phyloP scores from a whole-genome alignment of 202 grass and related monocot genomes.

The Digitaria exilis region DNA sequence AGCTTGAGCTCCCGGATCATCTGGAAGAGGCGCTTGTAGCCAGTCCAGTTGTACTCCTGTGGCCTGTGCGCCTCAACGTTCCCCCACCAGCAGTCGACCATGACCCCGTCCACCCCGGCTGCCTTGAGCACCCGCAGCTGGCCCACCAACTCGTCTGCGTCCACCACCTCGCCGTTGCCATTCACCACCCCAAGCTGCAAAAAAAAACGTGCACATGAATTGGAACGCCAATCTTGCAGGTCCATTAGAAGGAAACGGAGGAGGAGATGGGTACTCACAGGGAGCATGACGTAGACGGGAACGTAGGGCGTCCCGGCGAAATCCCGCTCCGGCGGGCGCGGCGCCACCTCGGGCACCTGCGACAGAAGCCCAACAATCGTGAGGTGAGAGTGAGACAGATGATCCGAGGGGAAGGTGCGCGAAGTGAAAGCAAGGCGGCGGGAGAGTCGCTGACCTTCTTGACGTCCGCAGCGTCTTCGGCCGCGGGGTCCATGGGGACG shows the following conservation, averaged over 20 bases:
- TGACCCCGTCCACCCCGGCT: constrained; percentile 73
- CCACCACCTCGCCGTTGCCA: constrained; percentile 53
- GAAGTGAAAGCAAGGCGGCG: not conserved
- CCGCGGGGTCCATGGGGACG: constrained; percentile 24
- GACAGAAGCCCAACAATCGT: not conserved
- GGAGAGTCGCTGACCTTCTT: constrained; percentile 16
- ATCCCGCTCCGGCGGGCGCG: constrained; percentile 61
- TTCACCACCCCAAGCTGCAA: constrained; percentile 67
- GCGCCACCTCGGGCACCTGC: constrained; percentile 31
- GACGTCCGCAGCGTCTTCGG: constrained; percentile 14
- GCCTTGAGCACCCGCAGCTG: constrained; percentile 73
- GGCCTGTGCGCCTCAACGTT: constrained; percentile 66
- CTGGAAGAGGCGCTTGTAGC: constrained; percentile 75
- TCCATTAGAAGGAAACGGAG: not conserved
- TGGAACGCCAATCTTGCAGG: not conserved
- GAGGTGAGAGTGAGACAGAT: constrained; percentile 21
- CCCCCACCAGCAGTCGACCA: constrained; percentile 97
- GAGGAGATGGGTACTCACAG: constrained; percentile 39
- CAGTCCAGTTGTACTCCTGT: constrained; percentile 75
- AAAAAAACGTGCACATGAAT: not conserved
- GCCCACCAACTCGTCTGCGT: constrained; percentile 57
- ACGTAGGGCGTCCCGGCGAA: constrained; percentile 85
- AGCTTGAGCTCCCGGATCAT: constrained; percentile 71
- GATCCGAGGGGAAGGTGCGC: not conserved
- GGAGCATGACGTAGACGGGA: constrained; percentile 86